Conservation (phyloP, 768 basidiomycete species). For the Erythrobasidium yunnanense region DNA sequence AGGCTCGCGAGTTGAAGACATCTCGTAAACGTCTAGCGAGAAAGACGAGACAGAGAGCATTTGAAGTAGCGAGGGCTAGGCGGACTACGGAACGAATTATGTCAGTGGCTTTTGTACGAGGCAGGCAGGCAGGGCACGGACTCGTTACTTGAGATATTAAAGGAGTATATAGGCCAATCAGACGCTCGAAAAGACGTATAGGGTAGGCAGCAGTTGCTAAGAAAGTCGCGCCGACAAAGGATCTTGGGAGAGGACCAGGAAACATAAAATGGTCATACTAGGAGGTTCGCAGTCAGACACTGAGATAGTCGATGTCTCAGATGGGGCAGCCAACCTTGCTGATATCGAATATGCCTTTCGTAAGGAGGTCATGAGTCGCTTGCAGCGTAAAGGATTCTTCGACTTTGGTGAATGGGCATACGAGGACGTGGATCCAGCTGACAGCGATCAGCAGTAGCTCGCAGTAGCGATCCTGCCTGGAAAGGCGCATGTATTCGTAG, state of each 20-base stretch:
- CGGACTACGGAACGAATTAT: constrained; percentile 51
- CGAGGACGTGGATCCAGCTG: constrained; percentile 51
- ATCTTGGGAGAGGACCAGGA: constrained; percentile 77
- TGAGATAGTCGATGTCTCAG: fast-evolving
- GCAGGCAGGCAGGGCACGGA: background rate
- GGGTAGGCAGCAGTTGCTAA: constrained; percentile 55
- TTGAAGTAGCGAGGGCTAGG: constrained; percentile 56
- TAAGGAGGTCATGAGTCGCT: constrained; percentile 72
- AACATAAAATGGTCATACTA: constrained; percentile 87
- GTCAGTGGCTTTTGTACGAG: background rate
- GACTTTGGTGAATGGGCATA: constrained; percentile 86
- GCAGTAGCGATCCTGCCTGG: background rate
- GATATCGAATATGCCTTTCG: constrained; percentile 53
- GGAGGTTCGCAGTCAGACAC: background rate
- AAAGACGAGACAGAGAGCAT: constrained; percentile 54
- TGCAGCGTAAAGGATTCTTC: constrained; percentile 96
- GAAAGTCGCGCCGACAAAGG: constrained; percentile 66
- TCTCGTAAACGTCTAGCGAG: constrained; percentile 54
- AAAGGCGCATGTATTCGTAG: background rate
- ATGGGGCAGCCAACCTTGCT: background rate
- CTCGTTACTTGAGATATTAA: background rate
- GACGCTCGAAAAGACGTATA: constrained; percentile 45
- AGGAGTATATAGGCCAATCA: constrained; percentile 31
- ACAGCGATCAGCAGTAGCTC: constrained; percentile 30
- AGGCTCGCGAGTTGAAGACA: constrained; percentile 55